Percentiles rank a stretch among this genome's conserved stretches.
Evolutionary conservation across 306 rosid genomes (phyloP).

Genomic region (Vigna angularis): DNA sequence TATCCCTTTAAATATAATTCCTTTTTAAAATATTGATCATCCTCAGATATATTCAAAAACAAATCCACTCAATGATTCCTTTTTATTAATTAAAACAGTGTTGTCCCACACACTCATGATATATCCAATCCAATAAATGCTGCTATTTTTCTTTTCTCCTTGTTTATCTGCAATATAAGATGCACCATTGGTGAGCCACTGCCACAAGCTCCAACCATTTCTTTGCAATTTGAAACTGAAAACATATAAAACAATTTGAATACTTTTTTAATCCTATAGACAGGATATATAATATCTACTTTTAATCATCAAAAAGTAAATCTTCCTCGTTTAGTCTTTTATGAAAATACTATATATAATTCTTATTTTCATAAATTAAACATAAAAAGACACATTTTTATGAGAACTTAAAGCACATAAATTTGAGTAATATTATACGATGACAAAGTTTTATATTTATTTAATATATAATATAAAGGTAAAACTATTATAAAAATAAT

Average conservation of each 20-base stretch:
- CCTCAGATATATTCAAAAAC: background rate
- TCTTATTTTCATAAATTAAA: too few species aligned
- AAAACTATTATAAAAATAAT: too few species aligned
- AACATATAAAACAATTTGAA: background rate
- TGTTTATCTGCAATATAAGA: background rate
- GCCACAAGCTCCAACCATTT: background rate
- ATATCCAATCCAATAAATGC: background rate
- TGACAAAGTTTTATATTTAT: too few species aligned
- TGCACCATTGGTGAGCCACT: background rate
- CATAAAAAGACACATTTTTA: too few species aligned
- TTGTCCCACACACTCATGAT: background rate
- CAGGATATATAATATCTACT: background rate
- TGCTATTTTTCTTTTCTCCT: background rate
- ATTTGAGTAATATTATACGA: too few species aligned
- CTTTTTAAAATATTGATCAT: background rate
- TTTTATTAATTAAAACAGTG: background rate
- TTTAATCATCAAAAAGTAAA: background rate
- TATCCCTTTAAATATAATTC: background rate
- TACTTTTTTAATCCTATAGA: background rate
- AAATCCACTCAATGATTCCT: background rate
- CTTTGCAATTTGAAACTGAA: background rate
- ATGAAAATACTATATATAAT: too few species aligned
- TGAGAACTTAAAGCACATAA: too few species aligned
- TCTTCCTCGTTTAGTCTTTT: background rate
- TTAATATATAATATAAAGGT: too few species aligned